These are phyloP conservation scores for Astrothelium subdiscretum DNA, from an alignment of 495 filamentous ascomycete species.

Conservation along the genomic window DNA sequence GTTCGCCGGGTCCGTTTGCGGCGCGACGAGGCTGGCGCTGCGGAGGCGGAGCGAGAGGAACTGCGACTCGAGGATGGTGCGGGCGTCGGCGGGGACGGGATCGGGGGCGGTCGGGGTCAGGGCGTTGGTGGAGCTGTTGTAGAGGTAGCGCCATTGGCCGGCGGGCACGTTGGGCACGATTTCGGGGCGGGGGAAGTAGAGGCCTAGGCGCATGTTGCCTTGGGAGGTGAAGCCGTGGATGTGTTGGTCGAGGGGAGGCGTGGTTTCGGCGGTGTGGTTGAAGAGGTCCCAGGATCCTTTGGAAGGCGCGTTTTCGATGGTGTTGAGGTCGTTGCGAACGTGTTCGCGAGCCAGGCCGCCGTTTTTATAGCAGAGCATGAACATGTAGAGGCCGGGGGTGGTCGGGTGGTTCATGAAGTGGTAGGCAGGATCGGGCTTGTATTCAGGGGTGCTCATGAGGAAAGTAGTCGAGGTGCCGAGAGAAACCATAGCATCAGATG, in stretches of 20 bases:
- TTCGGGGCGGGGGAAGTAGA: slow-evolving; percentile 90
- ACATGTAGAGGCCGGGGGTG: slow-evolving; percentile 48
- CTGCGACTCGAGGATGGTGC: slow-evolving; percentile 88
- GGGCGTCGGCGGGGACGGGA: slow-evolving; percentile 54
- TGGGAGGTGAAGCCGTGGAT: slow-evolving; percentile 18
- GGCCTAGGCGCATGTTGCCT: slow-evolving; percentile 64
- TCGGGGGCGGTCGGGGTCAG: slow-evolving; percentile 27
- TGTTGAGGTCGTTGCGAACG: slow-evolving; percentile 60
- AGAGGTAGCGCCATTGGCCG: slow-evolving; percentile 77
- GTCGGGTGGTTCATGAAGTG: slow-evolving; percentile 39
- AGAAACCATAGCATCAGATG: slow-evolving; percentile 84
- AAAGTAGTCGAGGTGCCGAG: slow-evolving; percentile 94
- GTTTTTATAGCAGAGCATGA: slow-evolving; percentile 99
- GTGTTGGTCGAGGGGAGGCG: slow-evolving; percentile 53
- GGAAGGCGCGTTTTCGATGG: slow-evolving; percentile 17
- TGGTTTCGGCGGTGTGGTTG: slow-evolving; percentile 53
- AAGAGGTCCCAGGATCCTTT: slow-evolving; percentile 63
- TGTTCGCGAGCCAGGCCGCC: slow-evolving; percentile 85
- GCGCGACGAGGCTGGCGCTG: slow-evolving; percentile 54
- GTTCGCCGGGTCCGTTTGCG: slow-evolving; percentile 32
- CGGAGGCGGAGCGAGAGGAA: slow-evolving; percentile 81
- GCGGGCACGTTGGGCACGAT: slow-evolving; percentile 82
- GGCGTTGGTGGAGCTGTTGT: slow-evolving; percentile 30
- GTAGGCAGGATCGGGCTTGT: slow-evolving; percentile 68
- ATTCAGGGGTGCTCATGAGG: slow-evolving; percentile 85